Conservation (phyloP, 441 rosid species). For the Brassica balearica region DNA sequence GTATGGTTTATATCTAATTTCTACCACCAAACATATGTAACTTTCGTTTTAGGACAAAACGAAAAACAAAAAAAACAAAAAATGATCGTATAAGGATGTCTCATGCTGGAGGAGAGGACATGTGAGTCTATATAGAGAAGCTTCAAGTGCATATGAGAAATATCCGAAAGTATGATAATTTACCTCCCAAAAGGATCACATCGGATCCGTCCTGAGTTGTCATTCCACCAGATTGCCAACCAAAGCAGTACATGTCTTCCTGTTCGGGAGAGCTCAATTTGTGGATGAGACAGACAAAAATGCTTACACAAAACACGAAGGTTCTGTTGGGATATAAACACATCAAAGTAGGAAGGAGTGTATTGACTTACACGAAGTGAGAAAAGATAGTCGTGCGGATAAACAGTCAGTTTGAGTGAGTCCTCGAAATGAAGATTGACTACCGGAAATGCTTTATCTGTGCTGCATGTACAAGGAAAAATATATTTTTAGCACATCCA, state of each 20-base stretch:
- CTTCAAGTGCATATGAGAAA: no score
- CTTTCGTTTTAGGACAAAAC: background rate
- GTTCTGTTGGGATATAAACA: background rate
- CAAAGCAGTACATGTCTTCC: slow-evolving; percentile 84
- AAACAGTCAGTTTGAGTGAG: slow-evolving; percentile 62
- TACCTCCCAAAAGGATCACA: slow-evolving; percentile 88
- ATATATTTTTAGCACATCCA: background rate
- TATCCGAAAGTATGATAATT: background rate
- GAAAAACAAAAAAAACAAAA: no score
- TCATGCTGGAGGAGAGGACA: background rate
- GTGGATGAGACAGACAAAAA: background rate
- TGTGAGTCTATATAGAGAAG: background rate
- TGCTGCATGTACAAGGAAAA: slow-evolving; percentile 58
- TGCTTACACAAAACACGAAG: no score
- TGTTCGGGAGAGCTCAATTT: slow-evolving; percentile 40
- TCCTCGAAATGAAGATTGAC: slow-evolving; percentile 72
- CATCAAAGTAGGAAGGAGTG: slow-evolving; percentile 12
- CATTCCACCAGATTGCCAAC: slow-evolving; percentile 85
- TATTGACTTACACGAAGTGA: slow-evolving; percentile 63
- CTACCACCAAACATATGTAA: background rate
- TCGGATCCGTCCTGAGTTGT: slow-evolving; percentile 69
- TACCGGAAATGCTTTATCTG: slow-evolving; percentile 72
- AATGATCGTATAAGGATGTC: background rate
- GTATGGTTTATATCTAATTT: background rate
- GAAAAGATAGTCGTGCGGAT: slow-evolving; percentile 86